Evolutionary conservation across 768 basidiomycete species (phyloP), one percentile per base, ranked within the genome.

Genomic region (Coprinopsis sp.): DNA sequence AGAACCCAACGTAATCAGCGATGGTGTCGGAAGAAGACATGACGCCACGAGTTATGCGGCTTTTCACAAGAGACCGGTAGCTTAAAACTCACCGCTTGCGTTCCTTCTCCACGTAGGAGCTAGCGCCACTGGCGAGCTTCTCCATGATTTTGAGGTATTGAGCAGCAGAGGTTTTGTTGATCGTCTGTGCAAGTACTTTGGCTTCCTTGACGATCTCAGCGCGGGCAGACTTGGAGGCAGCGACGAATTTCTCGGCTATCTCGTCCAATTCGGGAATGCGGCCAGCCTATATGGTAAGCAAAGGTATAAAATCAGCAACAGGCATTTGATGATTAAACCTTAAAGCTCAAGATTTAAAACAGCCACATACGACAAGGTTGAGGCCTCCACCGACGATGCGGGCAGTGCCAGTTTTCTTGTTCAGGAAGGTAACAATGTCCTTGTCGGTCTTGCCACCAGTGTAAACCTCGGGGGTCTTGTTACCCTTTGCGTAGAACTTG

Each of bases 101-200:
- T 68, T 99, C 96, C 70, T 94, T 95, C 61, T 80, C 76, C 44
- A 95, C 58, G 69, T 94, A 98, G 28, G 64, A 77, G 55, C 84
- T 83, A 23, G 81, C 73, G 38, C 81, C 77, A 49, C 76, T 80
- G 21, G 80, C 67, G 5, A 93, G 71, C 67, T 95, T 92, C 67
- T 90, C 82, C 90, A 97, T 94, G 33, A 92, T 82, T 50, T 84
- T 83, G 48, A 93, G 54, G 65, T 99, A 99, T 64, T 93, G 87
- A 56, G 79, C 76, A 14, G 82, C n/a, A n/a, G n/a, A 78, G 19
- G 74, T 67, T 5, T 60, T 69, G 23, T 80, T 79, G 31, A 76
- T 68, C 14, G 61, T 61, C n/a, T 69, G 61, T 4, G 79, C 77
- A 5, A 89, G 62, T 0, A 58, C 60, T 25, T 67, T 61, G 21